Base-by-base conservation (phyloP, 169 alveolate genomes). In the Theileria annulata region DNA sequence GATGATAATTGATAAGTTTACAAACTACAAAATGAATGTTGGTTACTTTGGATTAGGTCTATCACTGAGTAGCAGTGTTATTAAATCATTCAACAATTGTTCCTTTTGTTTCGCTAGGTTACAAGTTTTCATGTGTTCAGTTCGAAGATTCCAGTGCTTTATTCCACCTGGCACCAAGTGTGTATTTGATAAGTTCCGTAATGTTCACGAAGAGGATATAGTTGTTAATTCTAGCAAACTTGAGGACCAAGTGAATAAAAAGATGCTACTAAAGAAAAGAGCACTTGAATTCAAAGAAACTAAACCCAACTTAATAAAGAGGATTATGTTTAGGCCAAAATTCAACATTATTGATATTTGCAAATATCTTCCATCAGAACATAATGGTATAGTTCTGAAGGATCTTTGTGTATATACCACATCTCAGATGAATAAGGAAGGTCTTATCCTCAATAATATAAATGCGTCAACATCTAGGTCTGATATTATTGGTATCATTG, bases 401-500 rank as follows among this genome's bases (percentile, higher is more conserved):
- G 77, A 70, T 10, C 77, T 70, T 49, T 28, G 21, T 70, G 74
- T 70, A 15, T 70, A 70, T 37, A 51, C 72, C 5, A 59, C 77
- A 4, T 33, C 77, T 19, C 19, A 56, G 4, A 23, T 5, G 21
- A 64, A 30, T 13, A 3, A 12, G 48, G 72, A 64, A 13, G 48
- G 54, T 10, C 8, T n/a, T 5, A 64, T 64, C 21, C 21, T 80
- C 33, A 80, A 30, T 31, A 23, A 21, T 12, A 42, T 83, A 2
- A 83, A 19, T 5, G 85, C 66, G 1, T 6, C 62, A 19, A 68
- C 90, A 15, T 19, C n/a, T 28, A 59, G 64, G 0, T 68, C 77
- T 15, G 87, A 83, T 33, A 42, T 83, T 0, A 25, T 83, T 0
- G 90, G 87, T n/a, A 77, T 83, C 25, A 74, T 77, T 21, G 90